Base-by-base conservation (phyloP, 495 filamentous ascomycete species). In the Lasiosphaeria hispida region DNA sequence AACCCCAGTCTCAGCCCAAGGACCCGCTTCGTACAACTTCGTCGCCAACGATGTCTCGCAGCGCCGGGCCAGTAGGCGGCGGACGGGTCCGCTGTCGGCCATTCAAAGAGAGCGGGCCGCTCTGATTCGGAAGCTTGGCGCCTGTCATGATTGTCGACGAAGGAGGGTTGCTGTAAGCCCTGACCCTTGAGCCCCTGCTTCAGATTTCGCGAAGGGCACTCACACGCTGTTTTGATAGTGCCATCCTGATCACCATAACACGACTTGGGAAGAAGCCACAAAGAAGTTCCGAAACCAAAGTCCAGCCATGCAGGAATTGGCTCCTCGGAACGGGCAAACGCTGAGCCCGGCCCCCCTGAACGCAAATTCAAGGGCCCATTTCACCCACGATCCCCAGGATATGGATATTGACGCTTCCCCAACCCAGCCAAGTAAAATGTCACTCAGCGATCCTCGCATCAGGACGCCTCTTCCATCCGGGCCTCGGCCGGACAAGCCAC, bases 211-310 rank as follows among this genome's bases (percentile, higher is more conserved):
- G 5, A 19, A 62, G 36, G 47, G 48, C 37, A 56, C 63, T 62
- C 41, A 56, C 53, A 44, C n/a, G 23, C 7, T 19, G n/a, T 17
- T n/a, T 36, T 13, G 52, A 7, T 52, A 80, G 77, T 80, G 77
- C 58, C 75, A 80, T 61, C 76, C 77, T 0, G 74, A 73, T 49
- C 77, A 80, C 62, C 75, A 77, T 58, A 73, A 72, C 61, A 77
- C 77, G 75, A 75, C 76, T 1, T 80, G 76, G 75, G 77, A 79
- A 62, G 75, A 77, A 35, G 73, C 75, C 18, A 66, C 72, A 33
- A 66, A 66, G 55, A 79, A 76, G 59, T 79, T 73, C 68, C 67
- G 68, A 33, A 70, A 72, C 17, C 65, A 67, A 44, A 73, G 72
- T 41, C 70, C 76, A 10, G 55, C 61, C 45, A 65, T 72, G 45